Evolutionary conservation across 768 basidiomycete species (phyloP), one percentile per base, ranked within the genome.

Genomic region (Sporobolomyces roseus): DNA sequence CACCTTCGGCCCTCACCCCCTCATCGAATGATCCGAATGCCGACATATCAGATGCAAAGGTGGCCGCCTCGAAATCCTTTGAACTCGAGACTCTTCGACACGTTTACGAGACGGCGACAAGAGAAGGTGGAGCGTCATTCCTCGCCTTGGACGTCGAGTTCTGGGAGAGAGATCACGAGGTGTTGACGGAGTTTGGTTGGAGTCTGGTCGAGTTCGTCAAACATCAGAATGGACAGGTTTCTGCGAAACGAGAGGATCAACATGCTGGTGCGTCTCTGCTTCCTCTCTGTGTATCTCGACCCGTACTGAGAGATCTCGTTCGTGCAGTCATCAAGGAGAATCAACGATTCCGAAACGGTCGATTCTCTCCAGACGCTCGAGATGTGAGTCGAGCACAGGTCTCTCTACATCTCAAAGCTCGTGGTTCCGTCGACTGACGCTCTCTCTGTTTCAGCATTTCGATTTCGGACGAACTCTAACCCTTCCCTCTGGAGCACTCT

Each of bases 131-230:
- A 27, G 71, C 60, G 0, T 60, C 71, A 36, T 72, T 72, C 41
- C 23, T 72, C 17, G 43, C 63, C 8, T 55, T 72, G 27, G 71
- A 72, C 43, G 63, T 72, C 53, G 71, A 72, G 63, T 51, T 61
- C 10, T 72, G 62, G 59, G 71, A 72, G 49, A 29, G 59, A 13
- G 38, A 58, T 2, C 51, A 62, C 38, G 17, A 46, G 10, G 29
- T 50, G 9, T 29, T 72, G 21, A 49, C 56, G 30, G 71, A 72
- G 54, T 65, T 72, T 30, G 71, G 71, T 10, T 72, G 71, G 71
- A 56, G 23, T 21, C 23, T 67, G 10, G 25, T 58, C 41, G 66
- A 68, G 23, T 67, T 65, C 27, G 14, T 30, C 2, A 36, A 35
- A n/a, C 25, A 61, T 16, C 21, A 46, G 9, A 36, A 38, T 9